phyloP scores from a whole-genome alignment of 208 protist species.

The Phytomonas francai region DNA sequence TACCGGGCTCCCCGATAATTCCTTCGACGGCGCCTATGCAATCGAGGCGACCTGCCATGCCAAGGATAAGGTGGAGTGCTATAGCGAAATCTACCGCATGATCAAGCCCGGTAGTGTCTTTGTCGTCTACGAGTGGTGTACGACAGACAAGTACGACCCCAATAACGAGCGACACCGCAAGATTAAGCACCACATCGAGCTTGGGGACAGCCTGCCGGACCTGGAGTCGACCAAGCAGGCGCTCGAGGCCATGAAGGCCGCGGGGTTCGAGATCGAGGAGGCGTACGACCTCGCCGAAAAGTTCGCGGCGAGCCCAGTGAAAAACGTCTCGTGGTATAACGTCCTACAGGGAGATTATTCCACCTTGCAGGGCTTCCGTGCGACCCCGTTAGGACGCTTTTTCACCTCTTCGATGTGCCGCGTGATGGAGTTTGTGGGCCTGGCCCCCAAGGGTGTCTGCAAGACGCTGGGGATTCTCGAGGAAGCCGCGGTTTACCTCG shows the following conservation, averaged over 20 bases:
- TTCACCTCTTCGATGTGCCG: constrained; percentile 75
- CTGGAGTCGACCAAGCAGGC: constrained; percentile 76
- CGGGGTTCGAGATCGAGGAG: constrained; percentile 91
- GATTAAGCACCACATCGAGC: constrained; percentile 91
- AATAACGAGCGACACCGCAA: constrained; percentile 80
- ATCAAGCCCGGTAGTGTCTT: constrained; percentile 93
- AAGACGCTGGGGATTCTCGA: constrained; percentile 86
- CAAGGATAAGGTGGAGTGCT: constrained; percentile 87
- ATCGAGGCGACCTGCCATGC: constrained; percentile 97
- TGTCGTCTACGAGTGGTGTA: constrained; percentile 93
- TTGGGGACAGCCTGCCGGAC: constrained; percentile 92
- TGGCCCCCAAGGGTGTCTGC: constrained; percentile 72
- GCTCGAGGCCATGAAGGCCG: constrained; percentile 73
- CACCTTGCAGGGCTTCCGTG: constrained; percentile 59
- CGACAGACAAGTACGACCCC: constrained; percentile 92
- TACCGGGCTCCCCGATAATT: constrained; percentile 78
- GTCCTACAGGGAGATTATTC: constrained; percentile 69
- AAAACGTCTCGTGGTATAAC: constrained; percentile 87
- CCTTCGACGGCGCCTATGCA: constrained; percentile 93
- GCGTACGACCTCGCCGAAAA: constrained; percentile 54
- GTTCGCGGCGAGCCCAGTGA: constrained; percentile 58
- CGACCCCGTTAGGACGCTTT: constrained; percentile 78
- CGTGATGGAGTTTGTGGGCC: constrained; percentile 57
- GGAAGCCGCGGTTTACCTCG: constrained; percentile 83
- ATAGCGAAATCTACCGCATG: constrained; percentile 90